Evolutionary conservation across 208 protist species (phyloP).

Genomic region (Angomonas ambiguus): DNA sequence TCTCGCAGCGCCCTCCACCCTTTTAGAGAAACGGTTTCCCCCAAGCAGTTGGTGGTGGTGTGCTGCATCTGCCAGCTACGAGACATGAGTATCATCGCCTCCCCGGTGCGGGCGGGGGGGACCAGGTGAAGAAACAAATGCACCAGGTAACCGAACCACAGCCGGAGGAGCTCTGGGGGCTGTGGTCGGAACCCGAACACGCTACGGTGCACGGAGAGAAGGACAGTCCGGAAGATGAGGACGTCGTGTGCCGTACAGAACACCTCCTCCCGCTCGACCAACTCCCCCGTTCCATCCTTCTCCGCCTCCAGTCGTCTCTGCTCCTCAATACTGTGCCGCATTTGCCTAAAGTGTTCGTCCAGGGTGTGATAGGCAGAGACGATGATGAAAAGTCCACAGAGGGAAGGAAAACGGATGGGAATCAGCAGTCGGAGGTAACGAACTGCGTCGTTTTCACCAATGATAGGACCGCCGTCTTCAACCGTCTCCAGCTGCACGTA

Average conservation of each 20-base stretch:
- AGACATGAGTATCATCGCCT: constrained; percentile 41
- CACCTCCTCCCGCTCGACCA: constrained; percentile 36
- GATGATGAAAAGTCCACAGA: constrained; percentile 54
- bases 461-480: not conserved
- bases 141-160: constrained; percentile 67
- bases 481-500: not conserved
- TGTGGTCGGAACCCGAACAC: constrained; percentile 54
- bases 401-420: constrained; percentile 33
- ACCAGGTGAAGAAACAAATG: constrained; percentile 66
- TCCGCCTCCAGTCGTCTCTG: constrained; percentile 40
- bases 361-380: constrained; percentile 52
- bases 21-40: constrained; percentile 21
- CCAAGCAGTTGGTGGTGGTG: constrained; percentile 24
- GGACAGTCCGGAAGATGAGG: constrained; percentile 25
- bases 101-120: constrained; percentile 33
- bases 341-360: constrained; percentile 24
- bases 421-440: constrained; percentile 22
- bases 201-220: constrained; percentile 51
- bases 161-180: constrained; percentile 45
- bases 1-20: constrained; percentile 42
- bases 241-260: constrained; percentile 69
- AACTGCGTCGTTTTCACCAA: constrained; percentile 15
- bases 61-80: constrained; percentile 32
- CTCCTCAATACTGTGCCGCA: constrained; percentile 49
- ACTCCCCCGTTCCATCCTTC: constrained; percentile 27